These are phyloP conservation scores for Toxoplasma gondii DNA, from an alignment of 169 alveolate species.

Conservation along the genomic window DNA sequence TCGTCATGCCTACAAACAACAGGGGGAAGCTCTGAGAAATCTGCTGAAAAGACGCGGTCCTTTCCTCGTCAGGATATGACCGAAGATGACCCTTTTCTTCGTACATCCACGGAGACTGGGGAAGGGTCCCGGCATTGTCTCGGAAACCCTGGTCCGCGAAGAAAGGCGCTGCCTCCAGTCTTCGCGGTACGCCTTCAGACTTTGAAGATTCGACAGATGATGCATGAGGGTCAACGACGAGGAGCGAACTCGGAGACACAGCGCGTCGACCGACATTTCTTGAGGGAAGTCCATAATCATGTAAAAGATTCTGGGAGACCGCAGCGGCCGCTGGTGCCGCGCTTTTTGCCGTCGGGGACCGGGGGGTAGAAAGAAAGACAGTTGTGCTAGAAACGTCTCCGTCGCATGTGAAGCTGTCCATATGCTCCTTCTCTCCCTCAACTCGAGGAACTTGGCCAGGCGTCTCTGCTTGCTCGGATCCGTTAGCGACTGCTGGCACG, in stretches of 20 bases:
- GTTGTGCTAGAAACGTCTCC: background rate
- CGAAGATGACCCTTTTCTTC: background rate
- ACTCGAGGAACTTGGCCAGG: background rate
- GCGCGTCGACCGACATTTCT: background rate
- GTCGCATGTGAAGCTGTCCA: background rate
- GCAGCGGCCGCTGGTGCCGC: too few relatives aligned
- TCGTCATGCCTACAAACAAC: slow-evolving; percentile 6
- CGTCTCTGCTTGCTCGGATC: background rate
- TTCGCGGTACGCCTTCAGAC: background rate
- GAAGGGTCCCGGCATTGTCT: background rate
- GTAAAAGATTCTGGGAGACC: too few relatives aligned
- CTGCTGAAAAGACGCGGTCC: background rate
- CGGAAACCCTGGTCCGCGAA: background rate
- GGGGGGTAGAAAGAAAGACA: background rate
- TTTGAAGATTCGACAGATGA: background rate
- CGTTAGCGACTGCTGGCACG: background rate
- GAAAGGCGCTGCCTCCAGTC: background rate
- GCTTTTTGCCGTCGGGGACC: too few relatives aligned
- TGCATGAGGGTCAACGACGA: background rate
- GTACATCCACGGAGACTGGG: background rate
- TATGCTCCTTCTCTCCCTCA: background rate
- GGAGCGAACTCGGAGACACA: background rate
- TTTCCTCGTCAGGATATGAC: background rate
- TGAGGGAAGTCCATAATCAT: background rate
- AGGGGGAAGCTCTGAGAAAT: background rate